Conservation (phyloP, 768 basidiomycete genomes). For the Mycena filopes region DNA sequence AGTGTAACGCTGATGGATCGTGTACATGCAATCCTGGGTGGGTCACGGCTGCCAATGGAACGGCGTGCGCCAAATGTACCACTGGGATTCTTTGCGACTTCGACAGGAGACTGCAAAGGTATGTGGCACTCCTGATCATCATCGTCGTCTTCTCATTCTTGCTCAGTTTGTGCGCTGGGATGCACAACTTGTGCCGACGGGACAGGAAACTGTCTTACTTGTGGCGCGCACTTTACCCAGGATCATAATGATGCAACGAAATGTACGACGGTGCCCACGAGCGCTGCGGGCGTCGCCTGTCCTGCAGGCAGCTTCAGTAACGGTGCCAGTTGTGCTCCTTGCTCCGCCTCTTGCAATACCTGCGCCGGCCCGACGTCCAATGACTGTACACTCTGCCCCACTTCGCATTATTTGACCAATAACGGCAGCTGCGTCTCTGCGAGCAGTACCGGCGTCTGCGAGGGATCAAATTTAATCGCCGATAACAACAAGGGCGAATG, state of each 20-base stretch:
- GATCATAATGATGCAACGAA: constrained; percentile 72
- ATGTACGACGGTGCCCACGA: constrained; percentile 67
- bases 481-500: constrained; percentile 88
- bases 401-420: constrained; percentile 66
- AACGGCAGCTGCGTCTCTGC: constrained; percentile 76
- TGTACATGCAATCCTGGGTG: constrained; percentile 85
- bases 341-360: constrained; percentile 74
- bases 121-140: constrained; percentile 34
- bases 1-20: constrained; percentile 73
- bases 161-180: constrained; percentile 76
- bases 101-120: constrained; percentile 81
- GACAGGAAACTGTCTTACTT: constrained; percentile 77
- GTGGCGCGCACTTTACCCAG: constrained; percentile 76
- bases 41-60: constrained; percentile 76
- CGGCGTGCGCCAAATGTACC: constrained; percentile 79
- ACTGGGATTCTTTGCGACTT: constrained; percentile 79
- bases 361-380: constrained; percentile 77
- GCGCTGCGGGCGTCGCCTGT: constrained; percentile 65
- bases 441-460: constrained; percentile 77
- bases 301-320: constrained; percentile 72
- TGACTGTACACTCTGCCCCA: constrained; percentile 76
- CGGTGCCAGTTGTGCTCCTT: constrained; percentile 62
- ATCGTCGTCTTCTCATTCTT: constrained; percentile 20
- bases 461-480: constrained; percentile 74
- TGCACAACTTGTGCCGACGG: constrained; percentile 76